Evolutionary conservation across 371 early-diverging fungal genomes (phyloP).

Genomic region (Furculomyces boomerangus): DNA sequence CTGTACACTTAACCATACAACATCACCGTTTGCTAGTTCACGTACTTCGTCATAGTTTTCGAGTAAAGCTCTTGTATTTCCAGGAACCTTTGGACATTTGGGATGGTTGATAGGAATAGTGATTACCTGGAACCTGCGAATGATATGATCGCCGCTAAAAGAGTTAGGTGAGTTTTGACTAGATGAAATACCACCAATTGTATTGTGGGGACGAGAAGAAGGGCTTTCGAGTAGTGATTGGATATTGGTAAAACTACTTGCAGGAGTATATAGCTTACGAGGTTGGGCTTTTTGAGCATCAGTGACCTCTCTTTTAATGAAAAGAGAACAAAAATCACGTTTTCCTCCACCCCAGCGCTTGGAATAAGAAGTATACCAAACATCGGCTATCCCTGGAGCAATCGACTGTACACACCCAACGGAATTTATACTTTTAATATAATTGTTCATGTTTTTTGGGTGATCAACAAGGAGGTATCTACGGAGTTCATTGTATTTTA

Average conservation of each 20-base stretch:
- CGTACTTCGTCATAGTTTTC: constrained; percentile 21
- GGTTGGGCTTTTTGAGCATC: neutral
- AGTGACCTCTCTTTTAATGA: neutral
- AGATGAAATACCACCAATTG: neutral
- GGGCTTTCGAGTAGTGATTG: neutral
- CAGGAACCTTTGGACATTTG: constrained; percentile 9
- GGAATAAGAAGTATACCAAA: neutral
- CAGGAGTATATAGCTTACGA: neutral
- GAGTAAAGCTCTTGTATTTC: constrained; percentile 16
- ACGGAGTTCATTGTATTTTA: neutral
- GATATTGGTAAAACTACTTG: neutral
- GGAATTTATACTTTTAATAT: neutral
- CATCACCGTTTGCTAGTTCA: constrained; percentile 12
- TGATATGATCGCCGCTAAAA: neutral
- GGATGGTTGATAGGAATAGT: constrained; percentile 10
- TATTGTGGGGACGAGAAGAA: neutral
- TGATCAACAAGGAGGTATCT: neutral
- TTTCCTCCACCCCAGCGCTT: constrained; percentile 3
- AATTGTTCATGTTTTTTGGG: neutral
- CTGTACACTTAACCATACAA: constrained; percentile 20
- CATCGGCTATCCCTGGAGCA: neutral
- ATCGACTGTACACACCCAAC: neutral
- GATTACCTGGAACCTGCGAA: constrained; percentile 16
- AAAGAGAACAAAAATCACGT: constrained; percentile 1
- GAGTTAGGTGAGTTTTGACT: neutral